Base-by-base conservation (phyloP, 2,329 filamentous ascomycete genomes). In the Magnaporthiopsis rhizophila region DNA sequence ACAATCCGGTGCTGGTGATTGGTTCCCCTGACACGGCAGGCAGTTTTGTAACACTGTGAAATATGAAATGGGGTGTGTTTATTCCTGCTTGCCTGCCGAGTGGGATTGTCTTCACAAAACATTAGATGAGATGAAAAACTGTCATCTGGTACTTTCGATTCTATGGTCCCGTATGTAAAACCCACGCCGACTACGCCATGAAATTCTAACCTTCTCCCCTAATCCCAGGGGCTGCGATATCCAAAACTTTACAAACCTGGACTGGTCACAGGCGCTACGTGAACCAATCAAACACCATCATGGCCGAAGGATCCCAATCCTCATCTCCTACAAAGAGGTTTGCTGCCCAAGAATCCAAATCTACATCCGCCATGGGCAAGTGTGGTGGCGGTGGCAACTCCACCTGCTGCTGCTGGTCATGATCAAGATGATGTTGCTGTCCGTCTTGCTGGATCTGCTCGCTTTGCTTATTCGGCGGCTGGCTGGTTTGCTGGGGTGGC, bases 281-380 rank as follows among this genome's bases (percentile, higher is more conserved):
- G 2, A 21, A 53, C 45, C 45, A 53, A 21, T 53, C 45, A 53
- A 53, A 57, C 8, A 53, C 26, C 32, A 62, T 56, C 18, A 62
- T 63, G 36, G 21, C 45, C 9, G 56, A 21, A 13, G 62, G 30
- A n/a, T 63, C 62, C 62, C 62, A 63, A 3, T 36, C 62, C 32
- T 59, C 62, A 1, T 63, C 53, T 21, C 26, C 56, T 1, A 18
- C 30, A 12, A 58, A 58, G 4, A 63, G 62, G 12, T 36, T 58
- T 13, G 45, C 45, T 11, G 53, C 62, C 62, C 62, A 63, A 7
- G 30, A 28, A 28, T 63, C 62, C 28, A 63, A 21, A 13, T 58
- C 57, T 32, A 63, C 26, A 26, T 63, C 62, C 56, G 62, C 9
- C 62, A 59, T 58, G 62, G 58, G 34, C 8, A 53, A 21, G 21